Evolutionary conservation across 768 basidiomycete species (phyloP).

Genomic region (Lepiota brunneoincarnata): DNA sequence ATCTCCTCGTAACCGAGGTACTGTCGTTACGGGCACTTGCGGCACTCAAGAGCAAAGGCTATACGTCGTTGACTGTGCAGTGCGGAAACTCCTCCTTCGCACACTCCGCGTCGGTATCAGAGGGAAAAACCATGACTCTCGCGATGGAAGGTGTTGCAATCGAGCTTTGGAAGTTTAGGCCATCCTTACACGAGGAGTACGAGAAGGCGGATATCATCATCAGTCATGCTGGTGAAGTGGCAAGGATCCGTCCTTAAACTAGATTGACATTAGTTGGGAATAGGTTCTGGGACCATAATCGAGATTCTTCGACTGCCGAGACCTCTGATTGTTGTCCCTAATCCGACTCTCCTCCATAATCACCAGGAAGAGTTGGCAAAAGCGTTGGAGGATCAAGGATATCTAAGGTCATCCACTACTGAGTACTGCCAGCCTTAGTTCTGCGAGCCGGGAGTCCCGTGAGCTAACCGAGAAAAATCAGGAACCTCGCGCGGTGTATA

Average conservation of each 20-base stretch:
- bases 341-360: constrained; percentile 84
- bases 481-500: constrained; percentile 56
- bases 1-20: constrained; percentile 61
- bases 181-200: constrained; percentile 66
- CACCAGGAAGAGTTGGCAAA: constrained; percentile 90
- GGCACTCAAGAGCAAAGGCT: constrained; percentile 53
- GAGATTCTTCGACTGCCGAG: constrained; percentile 77
- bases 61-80: constrained; percentile 66
- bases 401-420: constrained; percentile 56
- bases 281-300: constrained; percentile 93
- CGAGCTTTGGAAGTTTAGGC: constrained; percentile 72
- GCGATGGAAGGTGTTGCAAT: constrained; percentile 46
- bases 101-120: constrained; percentile 24
- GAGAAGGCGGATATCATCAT: constrained; percentile 75
- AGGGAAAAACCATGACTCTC: constrained; percentile 24
- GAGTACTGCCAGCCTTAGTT: constrained; percentile 42
- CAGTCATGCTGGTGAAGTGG: constrained; percentile 83
- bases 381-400: constrained; percentile 53
- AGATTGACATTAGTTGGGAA: constrained; percentile 1
- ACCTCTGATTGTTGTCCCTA: constrained; percentile 85
- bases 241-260: background rate
- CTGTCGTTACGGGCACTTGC: constrained; percentile 57
- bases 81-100: constrained; percentile 68
- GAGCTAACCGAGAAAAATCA: constrained; percentile 19
- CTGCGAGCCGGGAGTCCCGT: background rate